These are phyloP conservation scores for Trametes punicea DNA, from an alignment of 768 basidiomycete genomes.

Conservation along the genomic window DNA sequence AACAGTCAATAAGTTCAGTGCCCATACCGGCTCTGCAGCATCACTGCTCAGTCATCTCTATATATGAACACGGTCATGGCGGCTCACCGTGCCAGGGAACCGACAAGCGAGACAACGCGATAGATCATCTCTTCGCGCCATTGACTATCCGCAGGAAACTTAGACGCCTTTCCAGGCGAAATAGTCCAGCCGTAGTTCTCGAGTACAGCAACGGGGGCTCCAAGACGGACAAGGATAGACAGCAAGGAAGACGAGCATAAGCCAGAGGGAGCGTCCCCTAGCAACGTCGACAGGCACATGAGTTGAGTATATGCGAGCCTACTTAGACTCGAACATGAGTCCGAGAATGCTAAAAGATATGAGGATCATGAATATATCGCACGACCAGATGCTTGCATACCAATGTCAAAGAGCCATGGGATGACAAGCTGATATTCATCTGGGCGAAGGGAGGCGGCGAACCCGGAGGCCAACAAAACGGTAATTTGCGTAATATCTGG, in stretches of 20 bases:
- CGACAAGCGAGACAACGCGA: conserved; percentile 42
- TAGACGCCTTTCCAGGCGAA: not conserved
- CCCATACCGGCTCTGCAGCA: conserved; percentile 28
- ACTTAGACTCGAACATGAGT: conserved; percentile 19
- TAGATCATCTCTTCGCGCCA: conserved; percentile 31
- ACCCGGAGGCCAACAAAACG: conserved; percentile 41
- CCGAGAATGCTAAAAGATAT: conserved; percentile 31
- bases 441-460: conserved; percentile 35
- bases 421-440: conserved; percentile 32
- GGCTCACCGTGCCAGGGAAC: conserved; percentile 46
- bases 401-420: conserved; percentile 41
- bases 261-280: conserved; percentile 29
- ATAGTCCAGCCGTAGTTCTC: conserved; percentile 33
- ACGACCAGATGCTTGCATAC: conserved; percentile 35
- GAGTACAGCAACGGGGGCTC: conserved; percentile 39
- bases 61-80: not conserved
- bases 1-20: conserved; percentile 45
- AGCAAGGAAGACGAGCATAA: conserved; percentile 37
- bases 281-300: conserved; percentile 11
- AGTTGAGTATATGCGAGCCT: conserved; percentile 26
- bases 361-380: conserved; percentile 15
- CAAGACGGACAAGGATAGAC: conserved; percentile 41
- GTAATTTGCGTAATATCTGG: conserved; percentile 41
- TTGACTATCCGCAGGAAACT: conserved; percentile 17
- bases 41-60: conserved; percentile 19